Evolutionary conservation across 2,329 filamentous ascomycete species (phyloP).

Genomic region (Aspergillus niger): DNA sequence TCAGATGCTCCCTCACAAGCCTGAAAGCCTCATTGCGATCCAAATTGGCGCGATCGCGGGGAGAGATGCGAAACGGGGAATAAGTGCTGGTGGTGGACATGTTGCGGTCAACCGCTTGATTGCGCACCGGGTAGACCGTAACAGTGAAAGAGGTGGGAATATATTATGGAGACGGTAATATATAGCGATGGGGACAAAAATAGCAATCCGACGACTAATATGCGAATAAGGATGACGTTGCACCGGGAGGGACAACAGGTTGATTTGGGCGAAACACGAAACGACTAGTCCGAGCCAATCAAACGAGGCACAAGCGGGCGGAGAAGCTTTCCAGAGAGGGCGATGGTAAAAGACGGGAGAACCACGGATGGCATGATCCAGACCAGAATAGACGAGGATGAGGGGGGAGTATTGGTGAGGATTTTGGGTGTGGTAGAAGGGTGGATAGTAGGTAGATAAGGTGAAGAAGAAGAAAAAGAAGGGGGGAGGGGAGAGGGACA

Average conservation of each 20-base stretch:
- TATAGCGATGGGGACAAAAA: background rate
- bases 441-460: background rate
- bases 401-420: background rate
- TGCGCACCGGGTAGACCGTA: background rate
- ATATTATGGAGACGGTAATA: background rate
- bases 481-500: conserved; percentile 2
- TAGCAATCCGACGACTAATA: background rate
- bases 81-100: conserved; percentile 20
- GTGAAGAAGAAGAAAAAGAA: background rate
- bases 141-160: background rate
- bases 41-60: conserved; percentile 32
- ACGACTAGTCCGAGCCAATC: conserved; percentile 16
- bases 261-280: background rate
- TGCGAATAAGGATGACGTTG: conserved; percentile 16
- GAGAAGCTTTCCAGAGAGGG: conserved; percentile 15
- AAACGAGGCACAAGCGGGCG: conserved; percentile 10
- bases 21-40: conserved; percentile 39
- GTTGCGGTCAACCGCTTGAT: conserved; percentile 5
- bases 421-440: background rate
- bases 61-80: conserved; percentile 38
- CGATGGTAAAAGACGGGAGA: conserved; percentile 13
- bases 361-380: conserved; percentile 28
- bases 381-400: conserved; percentile 9
- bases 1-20: conserved; percentile 36
- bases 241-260: background rate